A percentile compares a stretch with the other conserved stretches of the same genome.
Conservation (phyloP, 768 basidiomycete species). For the Sistotremastrum niveocremeum region DNA sequence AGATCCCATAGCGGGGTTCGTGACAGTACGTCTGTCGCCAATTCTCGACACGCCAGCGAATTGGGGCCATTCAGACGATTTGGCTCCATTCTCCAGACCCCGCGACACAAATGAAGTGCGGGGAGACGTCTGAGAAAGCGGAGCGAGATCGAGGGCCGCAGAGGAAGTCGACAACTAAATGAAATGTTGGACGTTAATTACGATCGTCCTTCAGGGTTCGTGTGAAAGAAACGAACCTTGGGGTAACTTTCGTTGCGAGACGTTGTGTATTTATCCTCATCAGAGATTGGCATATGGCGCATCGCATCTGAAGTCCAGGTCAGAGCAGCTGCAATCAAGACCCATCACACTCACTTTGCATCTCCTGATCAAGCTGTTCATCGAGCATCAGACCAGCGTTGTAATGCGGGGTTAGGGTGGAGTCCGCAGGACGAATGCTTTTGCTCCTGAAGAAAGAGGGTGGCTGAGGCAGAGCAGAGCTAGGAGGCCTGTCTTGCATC, state of each 20-base stretch:
- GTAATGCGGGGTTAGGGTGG: conserved; percentile 21
- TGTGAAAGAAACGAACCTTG: conserved; percentile 34
- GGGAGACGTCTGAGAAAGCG: conserved; percentile 71
- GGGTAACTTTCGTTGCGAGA: conserved; percentile 31
- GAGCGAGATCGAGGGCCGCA: conserved; percentile 86
- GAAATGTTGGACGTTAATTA: background rate
- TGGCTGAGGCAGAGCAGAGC: conserved; percentile 4
- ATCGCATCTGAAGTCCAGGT: conserved; percentile 52
- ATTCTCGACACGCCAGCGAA: conserved; percentile 49
- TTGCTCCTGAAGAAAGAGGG: conserved; percentile 29
- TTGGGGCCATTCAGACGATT: conserved; percentile 90
- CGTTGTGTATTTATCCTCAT: conserved; percentile 71
- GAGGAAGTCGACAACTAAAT: conserved; percentile 70
- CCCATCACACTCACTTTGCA: conserved; percentile 57
- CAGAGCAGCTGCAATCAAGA: conserved; percentile 10
- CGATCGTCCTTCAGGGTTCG: background rate
- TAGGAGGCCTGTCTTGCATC: conserved; percentile 45
- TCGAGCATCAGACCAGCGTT: conserved; percentile 87
- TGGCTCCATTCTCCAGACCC: conserved; percentile 44
- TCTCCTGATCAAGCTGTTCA: conserved; percentile 86
- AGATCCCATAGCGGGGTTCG: conserved; percentile 57
- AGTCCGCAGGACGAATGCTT: conserved; percentile 24
- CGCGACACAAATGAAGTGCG: conserved; percentile 44
- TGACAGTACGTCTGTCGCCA: conserved; percentile 55
- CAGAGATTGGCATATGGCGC: conserved; percentile 74